phyloP scores from a whole-genome alignment of 345 rosid genomes.

The Rhizophora apiculata region DNA sequence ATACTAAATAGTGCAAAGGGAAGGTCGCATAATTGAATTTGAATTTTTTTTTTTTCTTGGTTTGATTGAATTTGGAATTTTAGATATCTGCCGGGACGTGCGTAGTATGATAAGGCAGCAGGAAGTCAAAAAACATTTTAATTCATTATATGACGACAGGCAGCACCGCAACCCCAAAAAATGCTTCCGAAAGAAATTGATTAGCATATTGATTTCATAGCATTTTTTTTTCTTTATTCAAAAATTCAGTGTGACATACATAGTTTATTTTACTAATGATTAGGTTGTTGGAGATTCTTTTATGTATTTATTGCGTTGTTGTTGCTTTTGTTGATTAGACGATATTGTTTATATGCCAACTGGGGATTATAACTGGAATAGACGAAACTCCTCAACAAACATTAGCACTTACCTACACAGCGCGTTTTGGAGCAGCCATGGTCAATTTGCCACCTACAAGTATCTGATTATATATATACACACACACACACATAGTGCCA shows the following conservation, averaged over 20 bases:
- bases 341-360: not conserved
- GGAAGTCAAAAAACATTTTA: too few relatives aligned
- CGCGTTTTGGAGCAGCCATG: constrained; percentile 39
- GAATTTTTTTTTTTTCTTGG: too few relatives aligned
- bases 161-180: too few relatives aligned
- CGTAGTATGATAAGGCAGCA: too few relatives aligned
- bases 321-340: constrained; percentile 13
- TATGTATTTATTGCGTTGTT: constrained; percentile 1
- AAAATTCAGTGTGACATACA: constrained; percentile 8
- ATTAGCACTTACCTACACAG: constrained; percentile 4
- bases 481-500: too few relatives aligned
- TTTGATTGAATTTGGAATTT: too few relatives aligned
- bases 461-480: too few relatives aligned
- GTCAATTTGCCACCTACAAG: constrained; percentile 11
- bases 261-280: constrained; percentile 29
- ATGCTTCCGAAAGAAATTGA: not conserved
- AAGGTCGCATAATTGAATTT: too few relatives aligned
- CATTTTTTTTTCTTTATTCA: not conserved
- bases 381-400: constrained; percentile 25
- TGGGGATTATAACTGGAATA: constrained; percentile 30
- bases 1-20: too few relatives aligned
- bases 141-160: too few relatives aligned
- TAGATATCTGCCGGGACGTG: too few relatives aligned
- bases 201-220: not conserved
- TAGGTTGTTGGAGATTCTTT: constrained; percentile 39